Conservation (phyloP, 176 grass and related monocot genomes). For the Ensete glaucum region DNA sequence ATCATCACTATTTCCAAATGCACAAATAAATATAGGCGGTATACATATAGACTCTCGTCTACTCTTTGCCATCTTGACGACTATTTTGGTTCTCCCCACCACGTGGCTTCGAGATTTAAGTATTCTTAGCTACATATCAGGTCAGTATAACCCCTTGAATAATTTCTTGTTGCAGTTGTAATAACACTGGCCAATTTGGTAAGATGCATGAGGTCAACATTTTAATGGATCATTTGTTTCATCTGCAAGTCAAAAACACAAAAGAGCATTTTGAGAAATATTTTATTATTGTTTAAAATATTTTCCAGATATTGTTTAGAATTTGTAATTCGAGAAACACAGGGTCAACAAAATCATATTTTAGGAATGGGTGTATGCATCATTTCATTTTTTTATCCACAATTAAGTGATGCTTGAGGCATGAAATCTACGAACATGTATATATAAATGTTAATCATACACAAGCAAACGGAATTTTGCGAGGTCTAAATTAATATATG, state of each 20-base stretch:
- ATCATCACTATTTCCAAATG: conserved; percentile 73
- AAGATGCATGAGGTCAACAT: neutral
- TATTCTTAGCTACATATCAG: conserved; percentile 83
- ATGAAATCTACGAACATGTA: too few relatives aligned
- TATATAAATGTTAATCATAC: too few relatives aligned
- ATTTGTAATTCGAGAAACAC: too few relatives aligned
- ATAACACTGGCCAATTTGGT: neutral
- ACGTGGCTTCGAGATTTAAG: conserved; percentile 92
- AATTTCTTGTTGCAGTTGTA: neutral
- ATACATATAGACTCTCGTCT: conserved; percentile 49
- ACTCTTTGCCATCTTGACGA: conserved; percentile 75
- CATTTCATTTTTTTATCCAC: too few relatives aligned
- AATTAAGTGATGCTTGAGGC: too few relatives aligned
- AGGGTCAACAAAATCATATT: too few relatives aligned
- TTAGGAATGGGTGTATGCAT: too few relatives aligned
- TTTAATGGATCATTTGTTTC: neutral
- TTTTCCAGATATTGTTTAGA: too few relatives aligned
- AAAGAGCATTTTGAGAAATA: too few relatives aligned
- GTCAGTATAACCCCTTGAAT: conserved; percentile 7
- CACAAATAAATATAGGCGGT: conserved; percentile 48
- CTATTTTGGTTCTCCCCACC: conserved; percentile 72
- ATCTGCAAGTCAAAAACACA: neutral
- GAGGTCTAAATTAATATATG: too few relatives aligned
- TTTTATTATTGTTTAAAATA: too few relatives aligned
- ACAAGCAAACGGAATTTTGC: too few relatives aligned